Conservation (phyloP, 768 basidiomycete genomes). For the Pleurotus citrinopileatus region DNA sequence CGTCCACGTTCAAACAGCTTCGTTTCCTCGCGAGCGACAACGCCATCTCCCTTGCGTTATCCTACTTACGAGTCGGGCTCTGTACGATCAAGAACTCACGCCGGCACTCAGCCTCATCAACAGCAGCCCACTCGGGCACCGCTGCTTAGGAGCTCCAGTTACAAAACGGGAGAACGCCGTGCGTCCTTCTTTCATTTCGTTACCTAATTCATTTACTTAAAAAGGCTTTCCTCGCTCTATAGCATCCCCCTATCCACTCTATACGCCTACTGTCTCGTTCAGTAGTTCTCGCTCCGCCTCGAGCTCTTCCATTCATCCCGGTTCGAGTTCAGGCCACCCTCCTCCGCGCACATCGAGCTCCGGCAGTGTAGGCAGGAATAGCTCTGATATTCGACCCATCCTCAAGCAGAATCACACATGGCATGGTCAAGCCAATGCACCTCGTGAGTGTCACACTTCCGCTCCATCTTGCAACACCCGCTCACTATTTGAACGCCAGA, state of each 20-base stretch:
- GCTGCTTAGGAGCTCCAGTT: constrained; percentile 39
- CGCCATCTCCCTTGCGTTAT: constrained; percentile 40
- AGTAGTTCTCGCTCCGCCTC: constrained; percentile 51
- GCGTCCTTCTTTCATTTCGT: constrained; percentile 19
- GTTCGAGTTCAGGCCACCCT: constrained; percentile 27
- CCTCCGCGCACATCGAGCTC: constrained; percentile 38
- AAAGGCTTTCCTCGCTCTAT: no score
- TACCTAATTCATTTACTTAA: constrained; percentile 7
- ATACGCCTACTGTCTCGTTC: constrained; percentile 22
- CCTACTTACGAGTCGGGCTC: constrained; percentile 29
- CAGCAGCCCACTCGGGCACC: constrained; percentile 28
- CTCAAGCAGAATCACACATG: constrained; percentile 46
- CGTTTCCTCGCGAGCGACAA: constrained; percentile 30
- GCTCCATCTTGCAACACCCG: constrained; percentile 8
- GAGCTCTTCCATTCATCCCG: constrained; percentile 44
- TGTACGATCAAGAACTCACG: constrained; percentile 16
- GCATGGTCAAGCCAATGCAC: constrained; percentile 33
- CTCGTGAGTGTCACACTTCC: constrained; percentile 4
- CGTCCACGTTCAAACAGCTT: constrained; percentile 38
- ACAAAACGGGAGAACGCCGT: constrained; percentile 43
- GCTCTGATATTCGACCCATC: constrained; percentile 41
- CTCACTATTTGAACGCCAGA: constrained; percentile 16
- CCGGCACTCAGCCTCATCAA: constrained; percentile 12
- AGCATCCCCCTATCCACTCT: constrained; percentile 22
- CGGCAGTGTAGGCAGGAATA: constrained; percentile 26